These are phyloP conservation scores for Fusarium phyllophilum DNA, from an alignment of 2,329 filamentous ascomycete genomes.

Conservation along the genomic window DNA sequence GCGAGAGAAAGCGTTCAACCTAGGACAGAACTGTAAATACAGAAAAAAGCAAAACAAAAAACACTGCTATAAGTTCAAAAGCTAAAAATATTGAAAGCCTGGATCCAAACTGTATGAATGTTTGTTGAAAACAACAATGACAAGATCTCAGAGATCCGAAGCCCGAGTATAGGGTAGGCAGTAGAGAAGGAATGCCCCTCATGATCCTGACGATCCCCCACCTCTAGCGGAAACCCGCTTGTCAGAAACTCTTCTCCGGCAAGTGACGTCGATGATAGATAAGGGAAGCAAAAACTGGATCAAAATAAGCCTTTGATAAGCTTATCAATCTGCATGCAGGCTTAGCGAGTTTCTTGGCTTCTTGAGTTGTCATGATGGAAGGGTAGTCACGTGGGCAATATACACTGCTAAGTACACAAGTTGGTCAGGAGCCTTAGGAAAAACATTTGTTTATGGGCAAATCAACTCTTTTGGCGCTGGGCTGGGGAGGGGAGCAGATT, in stretches of 20 bases:
- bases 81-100: neutral
- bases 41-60: neutral
- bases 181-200: constrained; percentile 17
- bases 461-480: neutral
- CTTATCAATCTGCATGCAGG: constrained; percentile 25
- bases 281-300: neutral
- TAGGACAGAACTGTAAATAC: too few species aligned
- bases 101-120: neutral
- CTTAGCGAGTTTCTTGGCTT: constrained; percentile 20
- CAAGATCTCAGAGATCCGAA: too few species aligned
- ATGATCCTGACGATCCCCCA: constrained; percentile 35
- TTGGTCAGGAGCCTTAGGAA: neutral
- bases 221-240: constrained; percentile 14
- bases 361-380: neutral
- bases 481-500: neutral
- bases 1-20: neutral
- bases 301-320: constrained; percentile 30
- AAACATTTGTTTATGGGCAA: neutral
- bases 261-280: constrained; percentile 28
- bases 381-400: neutral
- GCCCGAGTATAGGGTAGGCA: constrained; percentile 13
- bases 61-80: neutral
- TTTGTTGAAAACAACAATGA: neutral
- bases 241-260: neutral
- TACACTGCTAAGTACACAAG: neutral